Evolutionary conservation across 805 yeast species (phyloP), one percentile per base, ranked within the genome.

Genomic region (Ogataea trehalophila): DNA sequence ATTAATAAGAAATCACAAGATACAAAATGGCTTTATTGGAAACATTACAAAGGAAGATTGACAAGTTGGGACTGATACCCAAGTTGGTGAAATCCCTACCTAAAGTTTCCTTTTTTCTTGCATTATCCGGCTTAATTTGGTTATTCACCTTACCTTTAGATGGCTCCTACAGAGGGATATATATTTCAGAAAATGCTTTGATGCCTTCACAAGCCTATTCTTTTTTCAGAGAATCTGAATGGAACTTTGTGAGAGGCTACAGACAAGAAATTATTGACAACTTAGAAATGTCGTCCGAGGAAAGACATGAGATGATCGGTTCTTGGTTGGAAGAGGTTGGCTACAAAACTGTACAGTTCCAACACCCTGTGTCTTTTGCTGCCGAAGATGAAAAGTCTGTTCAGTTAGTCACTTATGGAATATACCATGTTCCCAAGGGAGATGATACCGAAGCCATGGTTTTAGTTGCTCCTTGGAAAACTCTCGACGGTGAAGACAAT

Each of bases 391-490:
- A 51, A 34, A 57, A 61, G 4, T 59, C 53, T 15, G 51, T 49
- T 37, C 49, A 52, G 29, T 48, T 52, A 7, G 62, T 64, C 1
- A 47, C 87, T 35, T 94, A 92, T 63, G 95, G 89, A 0, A 79
- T 91, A 4, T 75, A 87, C 67, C 96, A 88, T 61, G 94, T 96
- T 0, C 96, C 98, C 8, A 72, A 96, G 52, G 97, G 97, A 26
- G 98, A 92, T 59, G 94, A 91, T 50, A 90, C 98, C 1, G 99
- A 94, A 66, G 88, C 97, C 0, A 84, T 94, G 79, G 95, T 91
- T 1, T 65, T 94, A 40, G 86, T 83, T 8, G 89, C 94, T 7
- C 97, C 98, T 0, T 94, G 96, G 92, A 65, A 60, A 42, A 87
- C 87, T 45, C 67, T 80, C 6, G 87, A 82, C 42, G 79, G 78